Conservation (phyloP, 2,329 filamentous ascomycete genomes). For the Colletotrichum acutatum region DNA sequence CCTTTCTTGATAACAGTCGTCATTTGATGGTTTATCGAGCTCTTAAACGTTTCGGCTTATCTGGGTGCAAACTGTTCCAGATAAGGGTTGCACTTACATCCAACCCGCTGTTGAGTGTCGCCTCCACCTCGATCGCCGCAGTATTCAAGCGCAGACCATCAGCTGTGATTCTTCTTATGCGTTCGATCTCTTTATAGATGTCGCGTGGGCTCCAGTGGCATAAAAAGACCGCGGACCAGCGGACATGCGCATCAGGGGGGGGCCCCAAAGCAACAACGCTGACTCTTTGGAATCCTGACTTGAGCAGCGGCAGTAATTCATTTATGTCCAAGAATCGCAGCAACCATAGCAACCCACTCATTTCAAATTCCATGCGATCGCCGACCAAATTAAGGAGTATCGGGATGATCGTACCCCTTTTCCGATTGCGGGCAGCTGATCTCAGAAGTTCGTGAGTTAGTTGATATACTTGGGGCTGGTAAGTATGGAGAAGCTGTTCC, state of each 20-base stretch:
- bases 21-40: too few relatives aligned
- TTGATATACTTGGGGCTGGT: background rate
- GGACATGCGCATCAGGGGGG: background rate
- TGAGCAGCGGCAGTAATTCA: too few relatives aligned
- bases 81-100: too few relatives aligned
- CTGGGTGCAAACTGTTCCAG: too few relatives aligned
- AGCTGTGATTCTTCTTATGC: background rate
- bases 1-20: too few relatives aligned
- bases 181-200: background rate
- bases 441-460: background rate
- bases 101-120: background rate
- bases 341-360: background rate
- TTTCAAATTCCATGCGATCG: background rate
- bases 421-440: too few relatives aligned
- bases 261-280: background rate
- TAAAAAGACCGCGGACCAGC: background rate
- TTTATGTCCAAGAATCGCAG: background rate
- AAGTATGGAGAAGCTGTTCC: background rate
- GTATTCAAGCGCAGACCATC: too few relatives aligned
- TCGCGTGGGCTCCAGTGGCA: rapidly evolving
- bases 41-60: too few relatives aligned
- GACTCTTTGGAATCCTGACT: background rate
- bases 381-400: background rate
- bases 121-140: background rate
- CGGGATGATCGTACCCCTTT: background rate